A percentile compares a stretch with the other conserved stretches of the same genome.
These are phyloP conservation scores for Kurtzmaniella fragi DNA, from an alignment of 805 yeast genomes.

Conservation along the genomic window DNA sequence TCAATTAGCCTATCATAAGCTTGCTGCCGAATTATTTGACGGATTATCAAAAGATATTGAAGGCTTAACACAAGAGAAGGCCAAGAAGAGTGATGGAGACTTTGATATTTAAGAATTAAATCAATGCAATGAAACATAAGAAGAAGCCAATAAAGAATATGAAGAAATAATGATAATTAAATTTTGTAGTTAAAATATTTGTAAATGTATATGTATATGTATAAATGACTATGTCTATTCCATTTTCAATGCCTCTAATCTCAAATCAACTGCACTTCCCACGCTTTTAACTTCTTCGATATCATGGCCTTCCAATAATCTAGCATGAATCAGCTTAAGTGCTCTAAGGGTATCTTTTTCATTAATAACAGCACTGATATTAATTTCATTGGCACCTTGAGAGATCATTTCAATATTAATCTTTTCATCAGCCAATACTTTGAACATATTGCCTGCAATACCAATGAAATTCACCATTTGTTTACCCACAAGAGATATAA, in stretches of 20 bases:
- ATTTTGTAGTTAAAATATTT: background rate
- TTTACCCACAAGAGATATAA: slow-evolving; percentile 91
- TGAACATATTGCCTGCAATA: slow-evolving; percentile 95
- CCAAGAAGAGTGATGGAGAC: slow-evolving; percentile 17
- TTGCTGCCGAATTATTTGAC: slow-evolving; percentile 63
- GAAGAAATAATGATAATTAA: background rate
- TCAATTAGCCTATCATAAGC: slow-evolving; percentile 75
- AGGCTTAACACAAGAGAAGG: slow-evolving; percentile 47
- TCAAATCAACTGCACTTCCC: slow-evolving; percentile 23
- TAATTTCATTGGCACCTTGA: slow-evolving; percentile 98
- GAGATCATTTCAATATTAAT: slow-evolving; percentile 97
- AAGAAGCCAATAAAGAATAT: background rate
- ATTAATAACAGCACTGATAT: slow-evolving; percentile 90
- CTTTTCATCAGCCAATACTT: slow-evolving; percentile 84
- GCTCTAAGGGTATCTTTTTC: slow-evolving; percentile 82
- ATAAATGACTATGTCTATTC: background rate
- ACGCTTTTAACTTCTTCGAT: slow-evolving; percentile 9
- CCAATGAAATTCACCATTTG: slow-evolving; percentile 97
- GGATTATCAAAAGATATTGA: slow-evolving; percentile 62
- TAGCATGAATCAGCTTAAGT: slow-evolving; percentile 76
- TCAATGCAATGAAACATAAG: background rate
- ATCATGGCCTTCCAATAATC: slow-evolving; percentile 49
- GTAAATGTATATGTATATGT: slow-evolving; percentile 1
- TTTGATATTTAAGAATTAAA: slow-evolving; percentile 20
- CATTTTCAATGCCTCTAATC: slow-evolving; percentile 25